phyloP scores from a whole-genome alignment of 331 rosid species.

The Quercus tomentella region DNA sequence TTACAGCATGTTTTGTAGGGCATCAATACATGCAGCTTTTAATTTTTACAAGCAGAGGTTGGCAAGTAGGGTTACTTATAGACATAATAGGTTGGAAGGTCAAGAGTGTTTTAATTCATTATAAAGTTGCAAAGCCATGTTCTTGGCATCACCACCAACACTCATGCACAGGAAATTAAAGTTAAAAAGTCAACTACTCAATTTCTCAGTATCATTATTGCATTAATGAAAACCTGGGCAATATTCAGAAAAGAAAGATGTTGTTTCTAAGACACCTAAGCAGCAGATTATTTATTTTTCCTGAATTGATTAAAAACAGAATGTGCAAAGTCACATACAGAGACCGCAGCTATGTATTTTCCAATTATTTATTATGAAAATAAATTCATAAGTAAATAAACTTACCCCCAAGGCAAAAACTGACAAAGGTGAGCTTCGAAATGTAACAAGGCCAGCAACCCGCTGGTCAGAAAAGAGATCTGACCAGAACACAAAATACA shows the following conservation, averaged over 20 bases:
- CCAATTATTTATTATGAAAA: background rate
- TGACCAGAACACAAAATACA: constrained; percentile 60
- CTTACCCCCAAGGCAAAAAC: constrained; percentile 55
- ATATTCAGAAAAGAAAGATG: background rate
- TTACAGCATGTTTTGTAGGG: background rate
- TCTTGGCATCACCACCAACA: background rate
- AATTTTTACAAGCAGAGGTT: background rate
- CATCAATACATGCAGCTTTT: background rate
- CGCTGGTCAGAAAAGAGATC: constrained; percentile 60
- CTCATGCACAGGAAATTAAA: background rate
- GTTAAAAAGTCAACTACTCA: background rate
- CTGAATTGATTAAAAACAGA: background rate
- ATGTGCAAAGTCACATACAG: background rate
- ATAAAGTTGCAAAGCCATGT: background rate
- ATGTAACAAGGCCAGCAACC: constrained; percentile 41
- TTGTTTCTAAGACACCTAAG: background rate
- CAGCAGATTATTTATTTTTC: background rate
- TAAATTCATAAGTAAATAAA: background rate
- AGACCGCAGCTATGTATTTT: background rate
- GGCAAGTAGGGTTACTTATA: background rate
- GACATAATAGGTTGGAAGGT: background rate
- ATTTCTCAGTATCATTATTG: background rate
- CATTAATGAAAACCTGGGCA: background rate
- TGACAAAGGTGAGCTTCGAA: constrained; percentile 48
- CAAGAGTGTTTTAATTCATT: background rate